Evolutionary conservation across 1,284 basidiomycete genomes (phyloP), one percentile per base, ranked within the genome.

Genomic region (Naganishia cerealis): DNA sequence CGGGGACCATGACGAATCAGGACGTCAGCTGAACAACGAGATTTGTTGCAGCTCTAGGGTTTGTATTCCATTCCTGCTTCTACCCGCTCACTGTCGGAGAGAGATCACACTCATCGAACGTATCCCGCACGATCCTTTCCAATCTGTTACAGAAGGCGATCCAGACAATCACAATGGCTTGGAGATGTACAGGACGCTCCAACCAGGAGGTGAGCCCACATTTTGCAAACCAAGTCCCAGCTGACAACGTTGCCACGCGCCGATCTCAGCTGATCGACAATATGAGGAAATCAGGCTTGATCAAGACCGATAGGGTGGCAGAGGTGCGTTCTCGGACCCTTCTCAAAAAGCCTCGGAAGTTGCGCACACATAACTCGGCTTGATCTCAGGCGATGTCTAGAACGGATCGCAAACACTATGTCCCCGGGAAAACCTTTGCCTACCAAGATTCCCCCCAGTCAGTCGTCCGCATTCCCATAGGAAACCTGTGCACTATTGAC

Each of bases 361-460:
- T 21, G 26, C 18, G 26, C 40, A 38, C 9, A 10, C 6, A 15
- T 33, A 15, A 10, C 33, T 8, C 21, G 29, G 26, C 40, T 33
- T 26, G 15, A 33, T 10, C 36, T n/a, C 52, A 80, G 79, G 80
- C 80, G 9, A 79, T 80, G 77, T 71, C 71, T 24, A 72, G 74
- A 39, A 78, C 79, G 16, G 79, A 81, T 69, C 73, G 80, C 53
- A 75, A 71, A 67, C 70, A 79, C 65, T 81, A 81, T 59, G 76
- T 78, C 5, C 74, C 75, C 1, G 42, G 68, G 56, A 53, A 52
- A 24, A 33, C n/a, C 13, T 16, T 46, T 18, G 66, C 58, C 7
- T 81, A 81, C 58, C 74, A 79, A 39, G 80, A 81, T 66, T 77
- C 77, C 0, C 80, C 80, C 10, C 78, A 80, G 80, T 80, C 42